These are phyloP conservation scores for Ploettnerulaceae sp. DNA, from an alignment of 2,329 filamentous ascomycete species.

Conservation along the genomic window DNA sequence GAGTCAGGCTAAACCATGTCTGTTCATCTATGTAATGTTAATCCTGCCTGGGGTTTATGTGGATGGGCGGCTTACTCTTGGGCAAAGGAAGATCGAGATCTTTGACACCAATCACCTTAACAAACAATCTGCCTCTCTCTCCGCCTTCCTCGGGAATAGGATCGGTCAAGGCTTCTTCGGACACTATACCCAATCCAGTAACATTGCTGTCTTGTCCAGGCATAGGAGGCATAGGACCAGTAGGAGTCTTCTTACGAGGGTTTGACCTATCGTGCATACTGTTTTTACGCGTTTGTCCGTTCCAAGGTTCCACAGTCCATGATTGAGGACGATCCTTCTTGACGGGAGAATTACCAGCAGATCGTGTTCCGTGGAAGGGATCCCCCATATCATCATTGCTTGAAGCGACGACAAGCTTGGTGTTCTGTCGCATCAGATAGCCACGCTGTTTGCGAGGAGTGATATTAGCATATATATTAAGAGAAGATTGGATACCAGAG, in stretches of 20 bases:
- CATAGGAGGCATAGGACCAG: conserved; percentile 70
- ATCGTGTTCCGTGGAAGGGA: conserved; percentile 49
- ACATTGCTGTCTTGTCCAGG: conserved; percentile 83
- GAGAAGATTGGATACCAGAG: conserved; percentile 5
- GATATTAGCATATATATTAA: conserved; percentile 54
- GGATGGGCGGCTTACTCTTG: conserved; percentile 60
- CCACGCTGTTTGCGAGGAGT: conserved; percentile 73
- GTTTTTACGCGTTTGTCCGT: conserved; percentile 66
- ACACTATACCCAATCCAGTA: conserved; percentile 55
- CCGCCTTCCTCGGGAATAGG: conserved; percentile 66
- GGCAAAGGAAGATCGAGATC: conserved; percentile 89
- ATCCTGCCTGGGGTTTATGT: conserved; percentile 5
- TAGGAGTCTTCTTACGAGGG: conserved; percentile 36
- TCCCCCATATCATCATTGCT: conserved; percentile 59
- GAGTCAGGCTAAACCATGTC: conserved; percentile 88
- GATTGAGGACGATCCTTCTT: conserved; percentile 81
- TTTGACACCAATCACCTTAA: conserved; percentile 98
- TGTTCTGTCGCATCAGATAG: conserved; percentile 98
- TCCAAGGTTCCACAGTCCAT: conserved; percentile 97
- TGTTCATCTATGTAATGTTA: conserved; percentile 62
- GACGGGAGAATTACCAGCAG: conserved; percentile 62
- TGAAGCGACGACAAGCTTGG: conserved; percentile 91
- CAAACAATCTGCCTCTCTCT: conserved; percentile 87
- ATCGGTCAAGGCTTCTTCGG: conserved; percentile 52
- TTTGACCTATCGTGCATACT: conserved; percentile 56